Percentiles rank a stretch among this genome's conserved stretches.
These are phyloP conservation scores for Solanum paucissectum DNA, from an alignment of 257 asterid genomes.

Conservation along the genomic window DNA sequence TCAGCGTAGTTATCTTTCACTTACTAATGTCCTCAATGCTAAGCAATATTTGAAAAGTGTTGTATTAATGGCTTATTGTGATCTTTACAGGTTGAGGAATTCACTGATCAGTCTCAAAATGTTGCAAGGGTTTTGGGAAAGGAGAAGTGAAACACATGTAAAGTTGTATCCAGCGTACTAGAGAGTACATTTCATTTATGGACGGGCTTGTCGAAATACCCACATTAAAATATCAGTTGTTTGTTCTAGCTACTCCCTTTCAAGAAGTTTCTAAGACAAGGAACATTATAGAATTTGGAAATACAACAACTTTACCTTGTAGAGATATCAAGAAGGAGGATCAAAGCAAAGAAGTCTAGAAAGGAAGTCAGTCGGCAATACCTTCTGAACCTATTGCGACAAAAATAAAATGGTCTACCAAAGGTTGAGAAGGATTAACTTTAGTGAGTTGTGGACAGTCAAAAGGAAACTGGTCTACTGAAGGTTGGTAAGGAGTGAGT, in stretches of 20 bases:
- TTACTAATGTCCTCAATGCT: background rate
- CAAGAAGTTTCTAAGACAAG: background rate
- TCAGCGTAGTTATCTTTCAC: slow-evolving; percentile 40
- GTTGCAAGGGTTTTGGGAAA: slow-evolving; percentile 74
- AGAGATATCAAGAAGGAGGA: background rate
- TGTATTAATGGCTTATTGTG: background rate
- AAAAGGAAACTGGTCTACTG: background rate
- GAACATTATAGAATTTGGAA: background rate
- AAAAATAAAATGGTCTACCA: background rate
- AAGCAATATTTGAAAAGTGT: background rate
- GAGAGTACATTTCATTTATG: slow-evolving; percentile 35
- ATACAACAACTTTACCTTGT: background rate
- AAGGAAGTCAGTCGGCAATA: background rate
- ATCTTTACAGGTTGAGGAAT: slow-evolving; percentile 74
- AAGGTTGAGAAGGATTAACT: slow-evolving; percentile 1
- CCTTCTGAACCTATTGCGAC: background rate
- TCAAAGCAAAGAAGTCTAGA: background rate
- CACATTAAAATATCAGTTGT: slow-evolving; percentile 26
- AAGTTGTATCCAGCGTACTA: slow-evolving; percentile 44
- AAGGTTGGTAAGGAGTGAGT: background rate
- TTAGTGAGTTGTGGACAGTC: background rate
- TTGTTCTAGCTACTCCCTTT: slow-evolving; percentile 27
- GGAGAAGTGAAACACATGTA: slow-evolving; percentile 53
- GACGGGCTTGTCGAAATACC: slow-evolving; percentile 32
- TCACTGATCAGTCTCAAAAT: slow-evolving; percentile 66